These are phyloP conservation scores for Thymus mandschuricus DNA, from an alignment of 257 asterid species.

Conservation along the genomic window DNA sequence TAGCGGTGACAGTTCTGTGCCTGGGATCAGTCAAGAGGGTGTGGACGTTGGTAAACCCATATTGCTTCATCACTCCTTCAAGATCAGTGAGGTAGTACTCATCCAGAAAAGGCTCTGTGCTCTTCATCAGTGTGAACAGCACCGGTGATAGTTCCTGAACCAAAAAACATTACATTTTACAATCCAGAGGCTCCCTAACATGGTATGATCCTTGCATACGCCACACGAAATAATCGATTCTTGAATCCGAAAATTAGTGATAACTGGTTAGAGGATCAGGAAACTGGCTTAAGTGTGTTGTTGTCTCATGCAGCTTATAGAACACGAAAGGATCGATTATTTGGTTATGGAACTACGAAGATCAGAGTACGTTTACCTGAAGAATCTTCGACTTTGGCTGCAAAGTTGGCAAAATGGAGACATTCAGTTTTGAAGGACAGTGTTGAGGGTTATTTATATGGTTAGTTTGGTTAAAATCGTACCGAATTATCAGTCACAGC, in stretches of 20 bases:
- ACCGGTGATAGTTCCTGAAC: conserved; percentile 84
- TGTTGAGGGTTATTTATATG: neutral
- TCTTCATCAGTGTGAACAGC: conserved; percentile 88
- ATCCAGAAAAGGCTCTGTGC: conserved; percentile 91
- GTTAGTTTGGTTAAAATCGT: conserved; percentile 15
- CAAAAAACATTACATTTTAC: no score
- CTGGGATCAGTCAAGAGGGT: conserved; percentile 83
- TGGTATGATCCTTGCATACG: neutral
- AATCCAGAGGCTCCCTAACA: neutral
- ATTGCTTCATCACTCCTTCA: conserved; percentile 57
- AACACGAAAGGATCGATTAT: neutral
- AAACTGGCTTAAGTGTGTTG: neutral
- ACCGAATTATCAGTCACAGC: conserved; percentile 93
- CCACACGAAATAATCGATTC: neutral
- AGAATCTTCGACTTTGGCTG: conserved; percentile 98
- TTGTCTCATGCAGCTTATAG: neutral
- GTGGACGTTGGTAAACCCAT: conserved; percentile 61
- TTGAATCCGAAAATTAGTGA: no score
- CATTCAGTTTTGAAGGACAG: neutral
- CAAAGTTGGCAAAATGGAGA: conserved; percentile 35
- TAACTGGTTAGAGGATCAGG: neutral
- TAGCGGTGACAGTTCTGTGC: conserved; percentile 83
- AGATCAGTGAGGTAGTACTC: conserved; percentile 87
- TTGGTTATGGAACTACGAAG: neutral
- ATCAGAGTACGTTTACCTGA: conserved; percentile 55